phyloP scores from a whole-genome alignment of 192 early-diverging fungal genomes.

The Podila minutissima region DNA sequence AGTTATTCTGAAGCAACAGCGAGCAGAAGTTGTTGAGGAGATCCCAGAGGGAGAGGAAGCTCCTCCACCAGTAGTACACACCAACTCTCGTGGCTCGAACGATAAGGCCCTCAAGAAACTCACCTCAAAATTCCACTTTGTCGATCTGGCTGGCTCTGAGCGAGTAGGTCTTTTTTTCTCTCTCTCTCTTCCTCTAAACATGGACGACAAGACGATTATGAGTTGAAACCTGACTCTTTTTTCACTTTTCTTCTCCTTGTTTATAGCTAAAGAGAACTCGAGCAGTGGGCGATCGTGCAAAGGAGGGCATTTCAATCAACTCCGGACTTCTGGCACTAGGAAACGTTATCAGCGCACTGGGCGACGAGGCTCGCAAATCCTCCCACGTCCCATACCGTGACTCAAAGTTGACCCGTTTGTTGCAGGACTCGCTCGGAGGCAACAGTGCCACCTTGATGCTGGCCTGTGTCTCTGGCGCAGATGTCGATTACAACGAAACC shows the following conservation, averaged over 20 bases:
- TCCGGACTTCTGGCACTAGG: constrained; percentile 95
- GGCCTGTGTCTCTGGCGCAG: constrained; percentile 91
- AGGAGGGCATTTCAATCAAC: constrained; percentile 98
- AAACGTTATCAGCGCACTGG: constrained; percentile 96
- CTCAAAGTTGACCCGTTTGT: constrained; percentile 95
- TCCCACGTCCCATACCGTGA: constrained; percentile 96
- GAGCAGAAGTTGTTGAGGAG: constrained; percentile 49
- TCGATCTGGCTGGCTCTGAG: constrained; percentile 98
- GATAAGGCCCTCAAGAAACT: constrained; percentile 53
- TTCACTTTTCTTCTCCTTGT: neutral
- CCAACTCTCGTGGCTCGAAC: constrained; percentile 4
- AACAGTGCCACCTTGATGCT: constrained; percentile 95
- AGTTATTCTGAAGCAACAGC: constrained; percentile 83
- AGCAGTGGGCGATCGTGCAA: constrained; percentile 90
- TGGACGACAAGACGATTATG: neutral
- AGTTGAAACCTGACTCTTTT: neutral
- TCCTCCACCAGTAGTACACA: constrained; percentile 3
- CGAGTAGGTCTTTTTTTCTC: constrained; percentile 50
- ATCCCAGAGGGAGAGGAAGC: constrained; percentile 28
- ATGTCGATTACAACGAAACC: constrained; percentile 88
- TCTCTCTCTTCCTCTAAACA: neutral
- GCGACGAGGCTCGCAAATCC: constrained; percentile 72
- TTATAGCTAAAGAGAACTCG: constrained; percentile 85
- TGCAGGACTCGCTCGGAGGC: constrained; percentile 97
- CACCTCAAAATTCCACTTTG: constrained; percentile 95